phyloP scores from a whole-genome alignment of 768 basidiomycete species.

The Mycena venus region DNA sequence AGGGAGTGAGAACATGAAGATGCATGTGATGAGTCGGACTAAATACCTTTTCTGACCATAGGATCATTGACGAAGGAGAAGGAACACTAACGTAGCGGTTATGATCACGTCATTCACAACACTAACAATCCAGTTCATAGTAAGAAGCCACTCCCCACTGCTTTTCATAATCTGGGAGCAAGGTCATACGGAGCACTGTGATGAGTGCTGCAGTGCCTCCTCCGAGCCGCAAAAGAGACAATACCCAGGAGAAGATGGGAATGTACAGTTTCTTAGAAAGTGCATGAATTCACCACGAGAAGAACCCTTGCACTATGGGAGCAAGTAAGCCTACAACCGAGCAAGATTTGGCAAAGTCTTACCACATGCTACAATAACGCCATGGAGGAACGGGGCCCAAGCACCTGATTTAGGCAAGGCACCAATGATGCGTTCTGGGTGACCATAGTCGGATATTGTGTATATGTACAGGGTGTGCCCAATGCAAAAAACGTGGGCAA shows the following conservation, averaged over 20 bases:
- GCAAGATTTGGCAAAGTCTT: no score
- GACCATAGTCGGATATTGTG: neutral
- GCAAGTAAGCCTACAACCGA: neutral
- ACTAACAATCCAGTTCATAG: neutral
- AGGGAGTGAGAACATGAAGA: no score
- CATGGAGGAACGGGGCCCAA: neutral
- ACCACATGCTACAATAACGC: neutral
- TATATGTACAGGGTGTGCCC: neutral
- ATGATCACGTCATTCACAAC: neutral
- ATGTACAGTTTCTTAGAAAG: neutral
- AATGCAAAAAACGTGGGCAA: neutral
- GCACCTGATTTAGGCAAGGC: neutral
- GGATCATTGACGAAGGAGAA: neutral
- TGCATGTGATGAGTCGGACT: neutral
- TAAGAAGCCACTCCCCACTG: neutral
- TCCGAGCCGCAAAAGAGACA: neutral
- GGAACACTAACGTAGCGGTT: neutral
- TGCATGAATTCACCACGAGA: neutral
- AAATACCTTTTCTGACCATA: neutral
- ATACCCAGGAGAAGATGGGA: neutral
- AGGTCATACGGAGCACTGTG: neutral
- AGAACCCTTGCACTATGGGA: slow-evolving; percentile 4
- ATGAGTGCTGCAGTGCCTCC: neutral
- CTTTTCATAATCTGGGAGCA: neutral
- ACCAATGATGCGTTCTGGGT: neutral